A percentile compares a stretch with the other conserved stretches of the same genome.
These are phyloP conservation scores for Aspergillus aculeatinus DNA, from an alignment of 2,329 filamentous ascomycete species.

Conservation along the genomic window DNA sequence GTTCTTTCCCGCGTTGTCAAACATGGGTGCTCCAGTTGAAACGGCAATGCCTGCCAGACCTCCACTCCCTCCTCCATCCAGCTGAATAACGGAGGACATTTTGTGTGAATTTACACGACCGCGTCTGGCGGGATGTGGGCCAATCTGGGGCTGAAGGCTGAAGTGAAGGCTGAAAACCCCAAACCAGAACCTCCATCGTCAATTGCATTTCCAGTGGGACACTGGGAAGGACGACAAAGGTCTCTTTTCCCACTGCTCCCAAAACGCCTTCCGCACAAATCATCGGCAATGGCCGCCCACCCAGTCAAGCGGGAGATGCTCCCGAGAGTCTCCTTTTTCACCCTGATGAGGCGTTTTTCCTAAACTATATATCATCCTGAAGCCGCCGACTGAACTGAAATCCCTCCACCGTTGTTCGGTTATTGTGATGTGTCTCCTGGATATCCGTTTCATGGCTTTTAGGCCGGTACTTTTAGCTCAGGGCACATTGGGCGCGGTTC, in stretches of 20 bases:
- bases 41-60: background rate
- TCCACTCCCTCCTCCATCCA: background rate
- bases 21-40: background rate
- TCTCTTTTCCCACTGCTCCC: background rate
- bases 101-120: slow-evolving; percentile 4
- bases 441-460: slow-evolving; percentile 9
- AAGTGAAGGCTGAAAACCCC: background rate
- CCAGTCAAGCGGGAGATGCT: slow-evolving; percentile 1
- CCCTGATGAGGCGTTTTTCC: background rate
- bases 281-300: background rate
- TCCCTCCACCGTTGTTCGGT: background rate
- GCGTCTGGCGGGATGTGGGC: slow-evolving; percentile 18
- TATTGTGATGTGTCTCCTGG: slow-evolving; percentile 15
- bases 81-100: background rate
- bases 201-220: background rate
- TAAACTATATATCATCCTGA: background rate
- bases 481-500: slow-evolving; percentile 14
- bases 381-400: slow-evolving; percentile 2
- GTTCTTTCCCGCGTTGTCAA: background rate
- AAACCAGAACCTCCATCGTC: slow-evolving; percentile 9
- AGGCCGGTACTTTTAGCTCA: slow-evolving; percentile 2
- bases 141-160: slow-evolving; percentile 15
- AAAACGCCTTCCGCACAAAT: background rate
- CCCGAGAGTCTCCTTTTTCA: background rate
- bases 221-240: background rate